A percentile compares a stretch with the other conserved stretches of the same genome.
phyloP scores from a whole-genome alignment of 1,139 yeast species.

The Schwanniomyces etchellsii region DNA sequence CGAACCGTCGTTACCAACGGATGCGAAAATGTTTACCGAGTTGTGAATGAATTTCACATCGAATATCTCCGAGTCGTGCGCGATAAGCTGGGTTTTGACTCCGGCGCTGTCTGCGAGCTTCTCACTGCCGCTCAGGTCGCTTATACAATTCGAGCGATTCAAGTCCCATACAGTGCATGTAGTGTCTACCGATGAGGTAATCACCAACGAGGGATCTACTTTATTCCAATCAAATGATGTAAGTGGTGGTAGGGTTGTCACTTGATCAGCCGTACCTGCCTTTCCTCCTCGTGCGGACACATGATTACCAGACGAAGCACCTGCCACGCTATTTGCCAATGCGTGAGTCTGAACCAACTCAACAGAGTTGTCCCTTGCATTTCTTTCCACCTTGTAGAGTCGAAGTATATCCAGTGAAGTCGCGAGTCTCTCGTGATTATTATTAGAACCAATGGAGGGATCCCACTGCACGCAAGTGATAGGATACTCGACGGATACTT shows the following conservation, averaged over 20 bases:
- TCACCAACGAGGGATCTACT: conserved; percentile 61
- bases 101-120: conserved; percentile 47
- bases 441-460: conserved; percentile 34
- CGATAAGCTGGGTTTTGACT: conserved; percentile 90
- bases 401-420: conserved; percentile 70
- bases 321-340: conserved; percentile 35
- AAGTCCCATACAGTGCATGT: conserved; percentile 97
- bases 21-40: conserved; percentile 76
- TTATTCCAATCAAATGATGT: conserved; percentile 94
- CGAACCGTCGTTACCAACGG: conserved; percentile 95
- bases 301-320: conserved; percentile 8
- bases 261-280: conserved; percentile 11
- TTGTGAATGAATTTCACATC: conserved; percentile 83
- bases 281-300: conserved; percentile 3
- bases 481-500: conserved; percentile 55
- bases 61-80: conserved; percentile 93
- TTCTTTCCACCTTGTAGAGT: conserved; percentile 50
- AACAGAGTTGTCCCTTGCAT: conserved; percentile 24
- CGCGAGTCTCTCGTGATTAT: conserved; percentile 43
- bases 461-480: conserved; percentile 72
- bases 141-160: conserved; percentile 23
- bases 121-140: conserved; percentile 8
- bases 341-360: conserved; percentile 35
- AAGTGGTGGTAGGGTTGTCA: conserved; percentile 67
- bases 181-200: conserved; percentile 89